Evolutionary conservation across 495 filamentous ascomycete species (phyloP).

Genomic region (Aspergillus funiculosus): DNA sequence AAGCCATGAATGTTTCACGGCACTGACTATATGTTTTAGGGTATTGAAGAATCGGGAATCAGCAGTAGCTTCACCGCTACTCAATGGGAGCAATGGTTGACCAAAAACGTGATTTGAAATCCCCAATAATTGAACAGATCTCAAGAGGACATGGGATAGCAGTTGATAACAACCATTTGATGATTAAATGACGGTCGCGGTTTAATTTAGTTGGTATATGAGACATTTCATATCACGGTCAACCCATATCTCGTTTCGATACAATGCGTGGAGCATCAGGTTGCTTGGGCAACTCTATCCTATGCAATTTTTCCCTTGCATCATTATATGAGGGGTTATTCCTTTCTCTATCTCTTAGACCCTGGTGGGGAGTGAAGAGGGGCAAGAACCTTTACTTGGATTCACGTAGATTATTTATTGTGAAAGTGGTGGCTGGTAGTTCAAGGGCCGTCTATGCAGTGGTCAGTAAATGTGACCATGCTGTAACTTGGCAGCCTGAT

Average conservation of each 20-base stretch:
- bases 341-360: neutral
- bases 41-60: slow-evolving; percentile 71
- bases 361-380: neutral
- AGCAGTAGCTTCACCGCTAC: slow-evolving; percentile 68
- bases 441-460: slow-evolving; percentile 65
- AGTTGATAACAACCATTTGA: slow-evolving; percentile 9
- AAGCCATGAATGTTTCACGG: slow-evolving; percentile 3
- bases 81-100: slow-evolving; percentile 83
- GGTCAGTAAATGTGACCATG: neutral
- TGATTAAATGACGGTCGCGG: slow-evolving; percentile 4
- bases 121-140: slow-evolving; percentile 4
- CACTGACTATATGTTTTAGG: slow-evolving; percentile 40
- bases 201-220: slow-evolving; percentile 15
- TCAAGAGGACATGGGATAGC: neutral
- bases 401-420: slow-evolving; percentile 24
- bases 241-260: slow-evolving; percentile 34
- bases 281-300: slow-evolving; percentile 13
- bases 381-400: neutral
- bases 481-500: neutral
- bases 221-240: slow-evolving; percentile 17
- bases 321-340: neutral
- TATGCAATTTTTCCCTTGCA: slow-evolving; percentile 6
- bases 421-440: slow-evolving; percentile 68
- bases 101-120: slow-evolving; percentile 61
- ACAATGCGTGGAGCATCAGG: slow-evolving; percentile 27